Evolutionary conservation across 2,329 filamentous ascomycete species (phyloP).

Genomic region (Reticulascus tulasneorum): DNA sequence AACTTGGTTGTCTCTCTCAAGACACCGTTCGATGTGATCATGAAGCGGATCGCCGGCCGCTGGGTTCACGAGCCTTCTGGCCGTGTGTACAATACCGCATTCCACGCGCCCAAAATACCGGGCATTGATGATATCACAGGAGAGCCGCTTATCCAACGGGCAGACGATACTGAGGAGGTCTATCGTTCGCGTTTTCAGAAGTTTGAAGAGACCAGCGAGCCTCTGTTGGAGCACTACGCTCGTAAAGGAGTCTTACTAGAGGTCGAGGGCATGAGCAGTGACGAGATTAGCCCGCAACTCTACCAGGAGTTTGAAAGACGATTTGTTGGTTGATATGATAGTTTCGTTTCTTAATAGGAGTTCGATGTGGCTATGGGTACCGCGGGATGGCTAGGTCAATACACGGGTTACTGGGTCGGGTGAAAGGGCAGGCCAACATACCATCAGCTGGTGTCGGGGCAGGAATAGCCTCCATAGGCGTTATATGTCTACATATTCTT

Average conservation of each 20-base stretch:
- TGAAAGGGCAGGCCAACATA: too few relatives aligned
- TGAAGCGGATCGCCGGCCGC: constrained; percentile 83
- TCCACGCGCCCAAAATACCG: constrained; percentile 76
- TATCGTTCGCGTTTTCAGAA: constrained; percentile 77
- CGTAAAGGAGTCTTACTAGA: constrained; percentile 79
- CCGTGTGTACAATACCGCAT: constrained; percentile 90
- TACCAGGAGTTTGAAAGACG: constrained; percentile 75
- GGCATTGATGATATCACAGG: constrained; percentile 90
- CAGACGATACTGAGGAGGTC: constrained; percentile 82
- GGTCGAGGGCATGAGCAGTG: constrained; percentile 82
- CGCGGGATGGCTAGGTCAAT: constrained; percentile 12
- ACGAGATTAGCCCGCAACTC: constrained; percentile 92
- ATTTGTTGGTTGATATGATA: constrained; percentile 44
- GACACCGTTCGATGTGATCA: constrained; percentile 81
- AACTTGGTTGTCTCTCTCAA: constrained; percentile 86
- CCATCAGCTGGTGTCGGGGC: too few relatives aligned
- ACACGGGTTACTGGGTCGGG: too few relatives aligned
- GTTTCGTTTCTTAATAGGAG: constrained; percentile 7
- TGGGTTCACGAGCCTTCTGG: constrained; percentile 93
- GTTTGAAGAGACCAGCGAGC: constrained; percentile 83
- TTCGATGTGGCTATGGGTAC: constrained; percentile 13
- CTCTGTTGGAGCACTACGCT: constrained; percentile 85
- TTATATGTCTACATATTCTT: too few relatives aligned
- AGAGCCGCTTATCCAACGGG: constrained; percentile 74
- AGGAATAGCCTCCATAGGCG: too few relatives aligned